Evolutionary conservation across 306 rosid genomes (phyloP).

Genomic region (Prosopis cineraria): DNA sequence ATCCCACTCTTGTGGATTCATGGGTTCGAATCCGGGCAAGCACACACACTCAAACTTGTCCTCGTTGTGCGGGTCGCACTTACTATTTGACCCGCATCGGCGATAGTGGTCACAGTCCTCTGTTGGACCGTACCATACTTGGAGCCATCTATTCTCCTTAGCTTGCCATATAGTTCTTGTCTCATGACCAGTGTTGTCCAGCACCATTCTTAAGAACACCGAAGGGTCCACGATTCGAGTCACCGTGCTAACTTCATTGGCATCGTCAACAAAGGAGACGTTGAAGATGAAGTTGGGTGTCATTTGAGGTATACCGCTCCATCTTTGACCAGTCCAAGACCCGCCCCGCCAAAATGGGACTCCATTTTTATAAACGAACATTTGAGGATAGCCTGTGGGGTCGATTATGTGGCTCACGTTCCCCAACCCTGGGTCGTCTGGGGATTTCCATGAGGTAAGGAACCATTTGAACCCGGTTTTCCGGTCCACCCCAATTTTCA

Average conservation of each 20-base stretch:
- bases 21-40: constrained; percentile 45
- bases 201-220: background rate
- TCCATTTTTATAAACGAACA: constrained; percentile 7
- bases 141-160: background rate
- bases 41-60: constrained; percentile 41
- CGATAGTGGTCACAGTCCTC: constrained; percentile 40
- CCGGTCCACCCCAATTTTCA: constrained; percentile 29
- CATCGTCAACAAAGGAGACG: constrained; percentile 23
- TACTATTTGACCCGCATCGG: constrained; percentile 42
- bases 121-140: constrained; percentile 30
- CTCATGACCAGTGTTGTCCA: background rate
- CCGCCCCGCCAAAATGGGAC: constrained; percentile 30
- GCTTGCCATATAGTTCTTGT: background rate
- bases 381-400: constrained; percentile 38
- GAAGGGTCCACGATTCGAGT: background rate
- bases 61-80: constrained; percentile 30
- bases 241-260: background rate
- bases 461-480: constrained; percentile 16
- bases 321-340: constrained; percentile 42
- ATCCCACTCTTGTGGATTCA: constrained; percentile 45
- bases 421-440: constrained; percentile 58
- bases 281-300: constrained; percentile 6
- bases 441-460: constrained; percentile 39
- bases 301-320: constrained; percentile 34
- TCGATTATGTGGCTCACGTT: background rate